Base-by-base conservation (phyloP, 257 asterid genomes). In the Nicotiana attenuata region DNA sequence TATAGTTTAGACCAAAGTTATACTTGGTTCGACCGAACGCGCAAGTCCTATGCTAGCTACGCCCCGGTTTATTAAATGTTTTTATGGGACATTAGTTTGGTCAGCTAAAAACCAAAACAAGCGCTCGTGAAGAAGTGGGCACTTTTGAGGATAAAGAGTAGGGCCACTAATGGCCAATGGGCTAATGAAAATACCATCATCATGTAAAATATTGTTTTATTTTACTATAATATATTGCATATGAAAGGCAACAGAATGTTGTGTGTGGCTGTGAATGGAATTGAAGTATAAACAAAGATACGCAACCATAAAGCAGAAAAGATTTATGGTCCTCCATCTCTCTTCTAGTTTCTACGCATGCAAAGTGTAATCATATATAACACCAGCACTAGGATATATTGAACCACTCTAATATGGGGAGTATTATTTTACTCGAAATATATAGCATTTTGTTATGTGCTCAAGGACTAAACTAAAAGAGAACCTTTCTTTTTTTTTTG, bases 341-440 rank as follows among this genome's bases (percentile, higher is more conserved):
- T 41, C 78, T 10, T 71, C 22, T 71, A 45, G 78, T 71, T 45
- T 7, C 38, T 69, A 4, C 61, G 78, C 78, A 73, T 73, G 78
- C 78, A 0, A 73, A 73, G 61, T 22, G 61, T 22, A 47, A 73
- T 73, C 78, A 73, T 9, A 41, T 7, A 1, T 71, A 68, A 0
- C 3, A 22, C n/a, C 9, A 7, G 1, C 60, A 55, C 20, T 55
- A 55, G 22, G 20, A 20, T n/a, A n/a, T n/a, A n/a, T 5, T 69
- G 19, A 69, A 2, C 22, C 78, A 71, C 78, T 45, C 8, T 71
- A 13, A 45, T 22, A 41, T 7, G 11, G 24, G 60, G 41, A 22
- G 26, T 47, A 22, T 31, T 10, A 45, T 69, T 71, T 73, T 19
- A 47, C 41, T 73, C 24, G 50, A 73, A 41, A 9, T 41, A 41